A percentile compares a stretch with the other conserved stretches of the same genome.
These are phyloP conservation scores for Botrytis medusae DNA, from an alignment of 2,329 filamentous ascomycete genomes.

Conservation along the genomic window DNA sequence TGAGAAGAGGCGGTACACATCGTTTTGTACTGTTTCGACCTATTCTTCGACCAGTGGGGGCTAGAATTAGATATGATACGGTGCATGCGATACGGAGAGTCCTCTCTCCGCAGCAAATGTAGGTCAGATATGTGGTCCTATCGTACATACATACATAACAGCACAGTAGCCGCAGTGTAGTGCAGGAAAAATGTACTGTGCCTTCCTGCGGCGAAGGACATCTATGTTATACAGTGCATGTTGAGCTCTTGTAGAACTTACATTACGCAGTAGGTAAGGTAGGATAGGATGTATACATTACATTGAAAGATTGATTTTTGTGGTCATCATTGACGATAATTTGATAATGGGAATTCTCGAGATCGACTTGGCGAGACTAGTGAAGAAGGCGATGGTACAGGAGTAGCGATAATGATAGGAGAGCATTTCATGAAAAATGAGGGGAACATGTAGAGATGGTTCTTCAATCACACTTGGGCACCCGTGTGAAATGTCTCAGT, in stretches of 20 bases:
- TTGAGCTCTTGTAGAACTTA: neutral
- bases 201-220: constrained; percentile 15
- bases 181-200: constrained; percentile 14
- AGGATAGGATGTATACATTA: constrained; percentile 10
- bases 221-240: constrained; percentile 2
- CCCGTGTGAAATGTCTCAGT: neutral
- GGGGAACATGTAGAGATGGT: neutral
- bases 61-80: constrained; percentile 5
- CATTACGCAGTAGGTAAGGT: neutral
- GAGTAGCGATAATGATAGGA: constrained; percentile 19
- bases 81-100: constrained; percentile 3
- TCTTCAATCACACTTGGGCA: constrained; percentile 16
- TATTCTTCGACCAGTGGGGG: constrained; percentile 1
- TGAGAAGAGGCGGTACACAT: neutral
- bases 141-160: constrained; percentile 15
- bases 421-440: neutral
- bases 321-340: constrained; percentile 14
- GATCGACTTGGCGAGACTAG: constrained; percentile 8
- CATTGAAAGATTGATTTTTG: constrained; percentile 13
- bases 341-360: constrained; percentile 2
- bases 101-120: constrained; percentile 13
- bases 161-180: constrained; percentile 10
- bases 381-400: neutral
- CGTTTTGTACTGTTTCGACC: neutral
- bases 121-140: constrained; percentile 16